Evolutionary conservation across 768 basidiomycete species (phyloP).

Genomic region (Aureoboletus auriporus): DNA sequence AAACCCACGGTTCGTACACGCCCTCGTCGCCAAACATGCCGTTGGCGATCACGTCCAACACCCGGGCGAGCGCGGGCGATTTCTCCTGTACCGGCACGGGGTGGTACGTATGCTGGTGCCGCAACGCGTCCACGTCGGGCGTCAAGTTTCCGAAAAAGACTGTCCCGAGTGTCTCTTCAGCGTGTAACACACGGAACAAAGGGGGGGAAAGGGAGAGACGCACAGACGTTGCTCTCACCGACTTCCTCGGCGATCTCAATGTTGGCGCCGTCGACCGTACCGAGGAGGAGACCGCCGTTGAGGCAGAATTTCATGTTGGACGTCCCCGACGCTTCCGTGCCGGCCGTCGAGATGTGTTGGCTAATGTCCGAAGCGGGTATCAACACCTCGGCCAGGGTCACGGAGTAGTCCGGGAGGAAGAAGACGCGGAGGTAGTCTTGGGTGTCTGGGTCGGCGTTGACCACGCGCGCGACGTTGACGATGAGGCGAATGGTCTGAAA

Average conservation of each 20-base stretch:
- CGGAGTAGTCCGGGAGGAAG: constrained; percentile 96
- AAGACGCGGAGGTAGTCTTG: constrained; percentile 82
- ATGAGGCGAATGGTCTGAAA: constrained; percentile 84
- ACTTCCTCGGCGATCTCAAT: constrained; percentile 97
- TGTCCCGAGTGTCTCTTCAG: too few relatives aligned
- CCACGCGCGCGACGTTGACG: constrained; percentile 75
- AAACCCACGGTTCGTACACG: constrained; percentile 84
- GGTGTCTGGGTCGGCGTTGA: constrained; percentile 77
- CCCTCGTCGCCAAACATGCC: constrained; percentile 78
- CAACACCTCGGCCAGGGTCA: constrained; percentile 76
- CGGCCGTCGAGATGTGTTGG: constrained; percentile 97
- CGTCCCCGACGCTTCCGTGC: constrained; percentile 84
- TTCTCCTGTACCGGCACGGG: constrained; percentile 77
- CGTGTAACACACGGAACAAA: too few relatives aligned
- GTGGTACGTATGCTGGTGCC: constrained; percentile 83
- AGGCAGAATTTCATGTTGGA: constrained; percentile 90
- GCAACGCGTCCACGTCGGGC: constrained; percentile 81
- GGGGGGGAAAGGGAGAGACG: constrained; percentile 41
- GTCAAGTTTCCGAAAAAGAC: constrained; percentile 92
- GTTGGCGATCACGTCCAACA: constrained; percentile 68
- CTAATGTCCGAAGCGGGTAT: constrained; percentile 93
- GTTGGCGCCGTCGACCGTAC: constrained; percentile 93
- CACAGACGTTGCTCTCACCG: constrained; percentile 88
- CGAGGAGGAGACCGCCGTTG: constrained; percentile 85
- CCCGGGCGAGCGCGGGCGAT: constrained; percentile 76